Evolutionary conservation across 2,329 filamentous ascomycete species (phyloP), one percentile per base, ranked within the genome.

Genomic region (Apiospora malaysiana): DNA sequence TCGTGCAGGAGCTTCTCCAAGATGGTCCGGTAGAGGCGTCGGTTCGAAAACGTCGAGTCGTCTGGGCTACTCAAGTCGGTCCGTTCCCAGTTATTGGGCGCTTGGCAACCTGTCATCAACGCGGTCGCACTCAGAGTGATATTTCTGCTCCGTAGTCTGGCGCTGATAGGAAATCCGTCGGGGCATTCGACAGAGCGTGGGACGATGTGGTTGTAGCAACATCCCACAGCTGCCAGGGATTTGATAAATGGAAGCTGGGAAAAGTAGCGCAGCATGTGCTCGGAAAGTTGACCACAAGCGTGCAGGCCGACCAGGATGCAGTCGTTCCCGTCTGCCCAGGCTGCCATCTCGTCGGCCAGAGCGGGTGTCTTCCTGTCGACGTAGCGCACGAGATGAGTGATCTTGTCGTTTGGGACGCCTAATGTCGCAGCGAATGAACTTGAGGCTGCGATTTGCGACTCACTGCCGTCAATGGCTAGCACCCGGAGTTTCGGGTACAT

Each of bases 151-250:
- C 76, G 73, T 42, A 81, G 63, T 16, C 63, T 79, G 0, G 77
- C 74, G 2, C 83, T 86, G 70, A 88, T 81, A 21, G 78, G 75
- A 21, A 80, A 78, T 23, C 81, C 81, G 8, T 79, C 75, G 0
- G 83, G 82, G 21, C 82, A 82, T 47, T 78, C 70, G 6, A 80
- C 77, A 0, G 85, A 80, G 9, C 71, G 73, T 6, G 77, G 75
- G 2, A 75, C 68, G 25, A 81, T 78, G 69, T 81, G 79, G 70
- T 81, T 80, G 56, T 81, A 81, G 72, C 79, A 81, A 70, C 79
- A 81, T 1, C 79, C 79, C 5, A 81, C 73, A 1, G 76, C 77
- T 0, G 74, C 79, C 2, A 81, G 69, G 21, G 70, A 69, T 1
- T 72, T 68, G 45, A 81, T 75, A 12, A 70, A 78, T 1, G 73